These are phyloP conservation scores for Gaeumannomyces tritici DNA, from an alignment of 2,329 filamentous ascomycete species.

Conservation along the genomic window DNA sequence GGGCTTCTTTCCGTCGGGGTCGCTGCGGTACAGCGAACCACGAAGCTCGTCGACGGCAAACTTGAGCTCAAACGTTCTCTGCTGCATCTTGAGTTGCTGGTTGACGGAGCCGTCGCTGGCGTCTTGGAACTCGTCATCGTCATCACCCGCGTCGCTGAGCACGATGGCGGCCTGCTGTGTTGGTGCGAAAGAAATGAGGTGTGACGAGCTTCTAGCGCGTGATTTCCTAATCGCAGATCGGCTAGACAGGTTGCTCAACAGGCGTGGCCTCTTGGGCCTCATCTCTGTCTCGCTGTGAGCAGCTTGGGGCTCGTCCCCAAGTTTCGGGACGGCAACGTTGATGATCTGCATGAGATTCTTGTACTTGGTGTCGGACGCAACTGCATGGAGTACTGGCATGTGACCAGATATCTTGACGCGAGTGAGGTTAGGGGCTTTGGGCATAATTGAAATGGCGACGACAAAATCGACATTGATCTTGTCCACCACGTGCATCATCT, in stretches of 20 bases:
- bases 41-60: constrained; percentile 93
- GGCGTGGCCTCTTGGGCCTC: constrained; percentile 30
- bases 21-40: constrained; percentile 82
- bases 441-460: constrained; percentile 94
- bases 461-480: constrained; percentile 96
- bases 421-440: constrained; percentile 86
- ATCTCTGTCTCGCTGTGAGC: constrained; percentile 7
- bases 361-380: constrained; percentile 91
- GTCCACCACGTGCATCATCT: constrained; percentile 82
- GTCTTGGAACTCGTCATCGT: constrained; percentile 59
- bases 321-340: constrained; percentile 85
- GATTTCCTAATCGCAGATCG: constrained; percentile 28
- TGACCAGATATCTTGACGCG: constrained; percentile 88
- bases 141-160: constrained; percentile 58
- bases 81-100: constrained; percentile 63
- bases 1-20: constrained; percentile 63
- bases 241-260: constrained; percentile 34
- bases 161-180: constrained; percentile 64
- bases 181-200: constrained; percentile 53
- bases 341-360: constrained; percentile 95
- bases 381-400: constrained; percentile 82
- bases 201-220: constrained; percentile 52
- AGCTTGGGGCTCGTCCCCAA: constrained; percentile 39
- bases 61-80: constrained; percentile 90
- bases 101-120: constrained; percentile 46